A percentile compares a stretch with the other conserved stretches of the same genome.
phyloP scores from a whole-genome alignment of 192 early-diverging fungal genomes.

The Podila horticola region DNA sequence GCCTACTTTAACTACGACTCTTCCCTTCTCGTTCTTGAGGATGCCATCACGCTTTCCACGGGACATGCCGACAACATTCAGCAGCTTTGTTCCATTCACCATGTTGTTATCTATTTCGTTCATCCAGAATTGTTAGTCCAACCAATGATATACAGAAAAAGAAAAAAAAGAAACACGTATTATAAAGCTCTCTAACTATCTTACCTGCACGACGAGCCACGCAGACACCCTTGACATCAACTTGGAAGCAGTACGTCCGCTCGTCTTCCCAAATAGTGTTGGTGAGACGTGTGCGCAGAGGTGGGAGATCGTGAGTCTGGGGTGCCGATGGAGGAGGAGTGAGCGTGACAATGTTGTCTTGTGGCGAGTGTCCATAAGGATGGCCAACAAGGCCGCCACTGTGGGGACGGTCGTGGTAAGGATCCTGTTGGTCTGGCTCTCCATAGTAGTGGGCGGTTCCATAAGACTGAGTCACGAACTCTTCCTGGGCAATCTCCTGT shows the following conservation, averaged over 20 bases:
- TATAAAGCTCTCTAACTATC: not conserved
- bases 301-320: constrained; percentile 41
- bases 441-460: constrained; percentile 39
- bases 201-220: constrained; percentile 77
- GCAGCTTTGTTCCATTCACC: constrained; percentile 88
- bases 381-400: constrained; percentile 44
- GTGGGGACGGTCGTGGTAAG: constrained; percentile 40
- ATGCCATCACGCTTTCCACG: constrained; percentile 88
- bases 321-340: constrained; percentile 43
- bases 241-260: constrained; percentile 81
- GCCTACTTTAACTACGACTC: constrained; percentile 87
- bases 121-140: not conserved
- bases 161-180: not conserved
- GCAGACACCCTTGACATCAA: constrained; percentile 83
- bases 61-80: constrained; percentile 90
- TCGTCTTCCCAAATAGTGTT: constrained; percentile 90
- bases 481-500: constrained; percentile 1
- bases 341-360: constrained; percentile 29
- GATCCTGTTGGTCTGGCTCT: constrained; percentile 31
- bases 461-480: constrained; percentile 20
- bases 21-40: constrained; percentile 87
- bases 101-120: constrained; percentile 77
- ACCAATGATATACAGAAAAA: not conserved
- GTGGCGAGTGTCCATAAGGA: constrained; percentile 25
- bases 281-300: constrained; percentile 64